These are phyloP conservation scores for Rosa multiflora DNA, from an alignment of 306 rosid genomes.

Conservation along the genomic window DNA sequence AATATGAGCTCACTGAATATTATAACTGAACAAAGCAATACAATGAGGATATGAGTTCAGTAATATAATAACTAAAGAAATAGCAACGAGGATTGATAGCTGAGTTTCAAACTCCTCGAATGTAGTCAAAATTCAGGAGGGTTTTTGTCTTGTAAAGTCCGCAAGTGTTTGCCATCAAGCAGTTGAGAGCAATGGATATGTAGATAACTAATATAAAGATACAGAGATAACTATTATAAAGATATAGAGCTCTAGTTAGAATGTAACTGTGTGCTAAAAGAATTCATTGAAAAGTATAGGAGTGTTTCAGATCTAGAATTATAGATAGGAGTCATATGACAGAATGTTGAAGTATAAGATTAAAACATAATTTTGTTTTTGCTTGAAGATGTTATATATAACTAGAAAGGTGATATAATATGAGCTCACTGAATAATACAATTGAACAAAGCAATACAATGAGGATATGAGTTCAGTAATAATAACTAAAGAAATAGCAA, in stretches of 20 bases:
- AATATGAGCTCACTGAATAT: neutral
- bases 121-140: neutral
- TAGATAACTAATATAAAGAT: neutral
- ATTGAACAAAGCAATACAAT: neutral
- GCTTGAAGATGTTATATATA: neutral
- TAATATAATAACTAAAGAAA: neutral
- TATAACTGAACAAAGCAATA: neutral
- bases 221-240: neutral
- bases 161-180: neutral
- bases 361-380: neutral
- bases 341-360: neutral
- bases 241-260: neutral
- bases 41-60: neutral
- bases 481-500: neutral
- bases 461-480: neutral
- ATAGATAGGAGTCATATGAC: constrained; percentile 4
- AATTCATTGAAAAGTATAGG: neutral
- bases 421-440: neutral
- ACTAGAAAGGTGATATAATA: neutral
- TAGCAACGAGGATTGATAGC: neutral
- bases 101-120: neutral
- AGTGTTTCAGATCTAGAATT: neutral
- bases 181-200: neutral
- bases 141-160: neutral
- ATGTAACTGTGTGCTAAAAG: neutral